Conservation (phyloP, 2,329 filamentous ascomycete genomes). For the Nemania sp. region DNA sequence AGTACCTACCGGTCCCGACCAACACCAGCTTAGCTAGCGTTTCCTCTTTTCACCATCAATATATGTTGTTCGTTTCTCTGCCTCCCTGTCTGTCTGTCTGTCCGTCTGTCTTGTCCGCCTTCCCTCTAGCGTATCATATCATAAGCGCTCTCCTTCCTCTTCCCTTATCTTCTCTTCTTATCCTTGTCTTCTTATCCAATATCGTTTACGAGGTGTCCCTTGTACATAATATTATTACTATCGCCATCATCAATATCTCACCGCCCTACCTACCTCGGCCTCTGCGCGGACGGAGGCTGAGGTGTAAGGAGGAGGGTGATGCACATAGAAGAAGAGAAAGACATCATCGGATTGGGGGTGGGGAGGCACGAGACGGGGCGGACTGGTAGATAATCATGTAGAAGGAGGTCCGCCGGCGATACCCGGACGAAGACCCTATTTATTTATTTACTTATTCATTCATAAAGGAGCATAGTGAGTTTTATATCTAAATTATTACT, state of each 20-base stretch:
- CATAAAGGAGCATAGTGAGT: not conserved
- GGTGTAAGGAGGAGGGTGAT: not conserved
- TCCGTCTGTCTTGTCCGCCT: not conserved
- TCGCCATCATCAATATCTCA: not conserved
- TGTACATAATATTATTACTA: constrained; percentile 25
- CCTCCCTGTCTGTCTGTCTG: constrained; percentile 7
- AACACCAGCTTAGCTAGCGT: constrained; percentile 35
- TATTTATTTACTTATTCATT: not conserved
- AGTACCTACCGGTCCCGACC: constrained; percentile 30
- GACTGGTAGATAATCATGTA: not conserved
- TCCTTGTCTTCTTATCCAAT: constrained; percentile 6
- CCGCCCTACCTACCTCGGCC: not conserved
- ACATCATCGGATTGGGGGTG: no score
- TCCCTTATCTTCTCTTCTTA: not conserved
- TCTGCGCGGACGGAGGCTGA: not conserved
- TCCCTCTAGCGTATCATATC: not conserved
- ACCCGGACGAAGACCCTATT: constrained; percentile 16
- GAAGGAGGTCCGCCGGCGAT: constrained; percentile 23
- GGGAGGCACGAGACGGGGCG: not conserved
- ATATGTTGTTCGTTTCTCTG: constrained; percentile 29
- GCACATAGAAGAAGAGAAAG: not conserved
- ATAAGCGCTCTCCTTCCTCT: not conserved
- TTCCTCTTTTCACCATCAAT: constrained; percentile 22
- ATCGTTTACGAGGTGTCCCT: constrained; percentile 7
- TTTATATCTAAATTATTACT: constrained; percentile 21